Evolutionary conservation across 768 basidiomycete species (phyloP), one percentile per base, ranked within the genome.

Genomic region (Psilocybe sp.): DNA sequence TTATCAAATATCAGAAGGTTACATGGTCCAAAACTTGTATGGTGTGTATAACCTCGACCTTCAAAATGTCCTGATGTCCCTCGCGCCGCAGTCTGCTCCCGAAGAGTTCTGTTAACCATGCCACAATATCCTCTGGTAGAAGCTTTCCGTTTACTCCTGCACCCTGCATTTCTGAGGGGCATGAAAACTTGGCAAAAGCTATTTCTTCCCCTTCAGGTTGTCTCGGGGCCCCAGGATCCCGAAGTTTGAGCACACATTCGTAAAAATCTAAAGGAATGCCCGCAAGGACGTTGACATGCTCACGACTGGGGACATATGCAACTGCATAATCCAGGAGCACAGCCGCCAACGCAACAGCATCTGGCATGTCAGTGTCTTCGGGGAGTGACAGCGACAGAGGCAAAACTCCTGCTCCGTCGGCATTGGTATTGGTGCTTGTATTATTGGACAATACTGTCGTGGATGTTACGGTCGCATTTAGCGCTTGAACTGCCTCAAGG

Each of bases 301-400:
- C 41, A 1, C 40, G 2, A 18, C 48, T 51, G 28, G 73, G 74
- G 28, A 75, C 59, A 44, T 83, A 83, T 18, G 75, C 72, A 8
- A 85, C 74, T 8, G 79, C 78, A 56, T 86, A 87, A 50, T 84
- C 84, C 32, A 86, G 74, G 19, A 86, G 61, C 7, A 82, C 51
- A 1, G 74, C 85, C 4, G 84, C 81, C 4, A 87, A 68, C 12
- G 84, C 77, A 37, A 87, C 65, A 1, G 69, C 63, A 9, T 48
- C 58, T 48, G 63, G 56, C 14, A 63, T 53, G 4, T 66, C 43
- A 12, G 69, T 56, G 19, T 46, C 47, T 37, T 54, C 48, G 10
- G 69, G 59, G 23, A 77, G 54, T 42, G 64, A 60, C 46, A 68
- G 54, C 10, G 68, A 65, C 23, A 47, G 18, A 5, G 56, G 52